Evolutionary conservation across 2,329 filamentous ascomycete genomes (phyloP).

Genomic region (Trichoderma harzianum): DNA sequence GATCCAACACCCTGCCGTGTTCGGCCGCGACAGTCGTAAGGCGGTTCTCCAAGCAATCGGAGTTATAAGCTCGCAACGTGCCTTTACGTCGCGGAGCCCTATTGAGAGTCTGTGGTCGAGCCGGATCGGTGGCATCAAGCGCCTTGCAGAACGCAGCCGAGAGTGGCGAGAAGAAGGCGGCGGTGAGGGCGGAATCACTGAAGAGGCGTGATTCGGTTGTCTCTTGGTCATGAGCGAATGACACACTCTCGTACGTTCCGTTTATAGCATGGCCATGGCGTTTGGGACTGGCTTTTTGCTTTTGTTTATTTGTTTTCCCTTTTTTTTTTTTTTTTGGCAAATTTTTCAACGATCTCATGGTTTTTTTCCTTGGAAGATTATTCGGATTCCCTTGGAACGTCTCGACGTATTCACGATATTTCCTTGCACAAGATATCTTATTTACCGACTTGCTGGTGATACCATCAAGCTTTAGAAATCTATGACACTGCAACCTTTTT

Average conservation of each 20-base stretch:
- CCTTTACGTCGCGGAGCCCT: slow-evolving; percentile 87
- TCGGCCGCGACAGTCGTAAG: slow-evolving; percentile 89
- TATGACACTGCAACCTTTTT: slow-evolving; percentile 1
- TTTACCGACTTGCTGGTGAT: not conserved
- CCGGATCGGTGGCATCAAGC: slow-evolving; percentile 75
- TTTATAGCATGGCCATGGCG: slow-evolving; percentile 18
- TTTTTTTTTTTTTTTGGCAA: not conserved
- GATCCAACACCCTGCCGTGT: slow-evolving; percentile 96
- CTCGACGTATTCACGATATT: slow-evolving; percentile 20
- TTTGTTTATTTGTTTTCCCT: not conserved
- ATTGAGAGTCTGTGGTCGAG: slow-evolving; percentile 87
- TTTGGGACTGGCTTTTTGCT: not conserved
- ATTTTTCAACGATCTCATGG: slow-evolving; percentile 4
- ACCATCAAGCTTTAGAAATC: not conserved
- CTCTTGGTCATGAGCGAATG: slow-evolving; percentile 4
- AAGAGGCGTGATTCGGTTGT: slow-evolving; percentile 47
- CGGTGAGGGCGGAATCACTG: slow-evolving; percentile 64
- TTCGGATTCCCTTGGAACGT: slow-evolving; percentile 4
- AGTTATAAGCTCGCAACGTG: slow-evolving; percentile 90
- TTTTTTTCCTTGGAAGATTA: not conserved
- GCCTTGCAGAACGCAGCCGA: slow-evolving; percentile 75
- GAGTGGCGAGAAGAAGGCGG: slow-evolving; percentile 89
- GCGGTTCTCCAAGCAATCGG: slow-evolving; percentile 94
- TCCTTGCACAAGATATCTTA: slow-evolving; percentile 6
- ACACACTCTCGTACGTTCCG: not conserved